Conservation (phyloP, 1,139 yeast species). For the Geotrichum europaeum region DNA sequence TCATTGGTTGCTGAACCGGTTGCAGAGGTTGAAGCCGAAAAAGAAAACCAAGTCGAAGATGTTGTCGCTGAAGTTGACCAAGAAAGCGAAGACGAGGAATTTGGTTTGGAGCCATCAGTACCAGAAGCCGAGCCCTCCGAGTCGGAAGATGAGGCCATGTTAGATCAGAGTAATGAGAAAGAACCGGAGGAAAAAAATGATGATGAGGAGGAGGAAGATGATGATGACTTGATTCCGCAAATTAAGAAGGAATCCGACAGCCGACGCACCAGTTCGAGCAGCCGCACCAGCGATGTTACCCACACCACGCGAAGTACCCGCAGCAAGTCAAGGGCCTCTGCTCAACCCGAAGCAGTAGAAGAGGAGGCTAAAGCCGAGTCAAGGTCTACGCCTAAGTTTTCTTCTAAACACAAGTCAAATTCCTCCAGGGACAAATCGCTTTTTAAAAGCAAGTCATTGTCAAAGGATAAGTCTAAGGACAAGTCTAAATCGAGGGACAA, state of each 20-base stretch:
- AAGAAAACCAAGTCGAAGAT: not conserved
- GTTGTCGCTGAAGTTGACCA: not conserved
- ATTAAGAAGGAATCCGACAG: not conserved
- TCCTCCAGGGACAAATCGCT: not conserved
- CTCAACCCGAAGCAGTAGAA: not conserved
- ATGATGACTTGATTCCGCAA: conserved; percentile 10
- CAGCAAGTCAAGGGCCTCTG: not conserved
- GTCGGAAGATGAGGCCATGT: conserved; percentile 20
- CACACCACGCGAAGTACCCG: not conserved
- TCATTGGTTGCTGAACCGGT: not conserved
- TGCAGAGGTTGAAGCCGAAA: not conserved
- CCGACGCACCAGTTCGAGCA: not conserved
- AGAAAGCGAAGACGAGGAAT: not conserved
- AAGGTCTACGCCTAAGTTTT: not conserved
- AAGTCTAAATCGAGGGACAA: not conserved
- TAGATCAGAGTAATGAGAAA: conserved; percentile 15
- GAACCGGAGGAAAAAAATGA: conserved; percentile 21
- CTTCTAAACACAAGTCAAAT: too few species aligned
- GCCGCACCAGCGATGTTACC: too few species aligned
- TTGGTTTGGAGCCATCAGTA: not conserved
- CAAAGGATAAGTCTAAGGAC: too few species aligned
- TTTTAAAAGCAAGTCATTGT: not conserved
- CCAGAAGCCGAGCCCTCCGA: not conserved
- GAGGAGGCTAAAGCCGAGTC: not conserved
- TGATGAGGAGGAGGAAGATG: conserved; percentile 14